phyloP scores from a whole-genome alignment of 176 grass and related monocot species.

The Stipa capillata region DNA sequence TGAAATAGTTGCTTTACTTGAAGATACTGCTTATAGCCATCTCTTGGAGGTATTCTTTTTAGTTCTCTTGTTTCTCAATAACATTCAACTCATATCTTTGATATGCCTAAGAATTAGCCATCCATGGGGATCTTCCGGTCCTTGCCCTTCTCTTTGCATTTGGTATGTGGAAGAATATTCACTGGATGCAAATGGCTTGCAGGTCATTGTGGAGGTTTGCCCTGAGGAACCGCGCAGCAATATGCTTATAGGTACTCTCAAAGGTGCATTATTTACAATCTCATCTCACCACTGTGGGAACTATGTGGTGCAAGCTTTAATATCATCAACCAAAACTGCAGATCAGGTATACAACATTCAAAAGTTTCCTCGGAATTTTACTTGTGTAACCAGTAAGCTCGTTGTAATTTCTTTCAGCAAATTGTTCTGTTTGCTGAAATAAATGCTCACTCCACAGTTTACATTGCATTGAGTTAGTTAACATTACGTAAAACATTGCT shows the following conservation, averaged over 20 bases:
- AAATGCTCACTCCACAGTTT: neutral
- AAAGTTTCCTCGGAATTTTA: neutral
- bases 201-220: constrained; percentile 91
- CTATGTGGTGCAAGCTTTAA: constrained; percentile 86
- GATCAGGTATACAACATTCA: constrained; percentile 54
- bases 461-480: neutral
- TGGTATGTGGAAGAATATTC: neutral
- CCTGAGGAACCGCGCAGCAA: constrained; percentile 57
- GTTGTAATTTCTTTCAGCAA: neutral
- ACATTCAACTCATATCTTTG: neutral
- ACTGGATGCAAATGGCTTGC: constrained; percentile 22
- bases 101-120: neutral
- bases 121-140: neutral
- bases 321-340: constrained; percentile 76
- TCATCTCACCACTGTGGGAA: constrained; percentile 87
- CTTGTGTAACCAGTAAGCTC: neutral
- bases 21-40: constrained; percentile 88
- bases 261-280: constrained; percentile 68
- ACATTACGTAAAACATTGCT: neutral
- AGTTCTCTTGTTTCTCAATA: neutral
- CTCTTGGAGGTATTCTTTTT: constrained; percentile 63
- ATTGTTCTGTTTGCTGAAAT: neutral
- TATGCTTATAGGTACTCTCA: constrained; percentile 58
- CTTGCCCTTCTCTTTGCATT: neutral
- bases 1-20: constrained; percentile 75